Base-by-base conservation (phyloP, 306 rosid genomes). In the Quercus rubra region DNA sequence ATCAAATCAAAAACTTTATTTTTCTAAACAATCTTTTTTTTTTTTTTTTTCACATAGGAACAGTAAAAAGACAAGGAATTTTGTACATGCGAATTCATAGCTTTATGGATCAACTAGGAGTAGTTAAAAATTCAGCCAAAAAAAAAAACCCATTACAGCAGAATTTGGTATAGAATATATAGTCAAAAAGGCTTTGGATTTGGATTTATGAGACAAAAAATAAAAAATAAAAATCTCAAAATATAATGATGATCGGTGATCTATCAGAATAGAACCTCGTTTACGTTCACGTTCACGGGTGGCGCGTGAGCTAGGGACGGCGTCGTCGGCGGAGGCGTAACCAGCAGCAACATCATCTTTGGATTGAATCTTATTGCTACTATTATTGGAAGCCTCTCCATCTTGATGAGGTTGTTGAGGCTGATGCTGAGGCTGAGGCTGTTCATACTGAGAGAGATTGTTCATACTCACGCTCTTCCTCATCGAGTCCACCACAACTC, bases 381-480 rank as follows among this genome's bases (percentile, higher is more conserved):
- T 74, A 70, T 11, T 83, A 59, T 15, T 84, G 67, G 46, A 41
- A 41, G 12, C 46, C 46, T 41, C 46, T 41, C 46, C 46, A 41
- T 41, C 46, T 41, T 77, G 38, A 55, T 31, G 49, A 59, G 71
- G 41, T 79, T 81, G 3, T 23, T 28, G 74, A 77, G 28, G 55
- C 55, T 77, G 35, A 80, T 75, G 5, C 33, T 43, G 4, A 23
- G 12, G 33, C 41, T 79, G 90, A 71, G 97, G 94, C 73, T 82
- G 94, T 28, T 88, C 97, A 68, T 96, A 96, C 85, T 96, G 99
- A 14, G 99, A 90, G 76, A 96, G 96, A 64, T 96, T 91, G 85
- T 91, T 96, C 91, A 96, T 86, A 80, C 98, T 93, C 28, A 93
- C 99, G 66, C 98, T 96, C 86, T 96, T 96, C 82, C 99, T 93